Percentiles rank a stretch among this genome's conserved stretches.
phyloP scores from a whole-genome alignment of 139 green algal species.

The Picochlorum sp. region DNA sequence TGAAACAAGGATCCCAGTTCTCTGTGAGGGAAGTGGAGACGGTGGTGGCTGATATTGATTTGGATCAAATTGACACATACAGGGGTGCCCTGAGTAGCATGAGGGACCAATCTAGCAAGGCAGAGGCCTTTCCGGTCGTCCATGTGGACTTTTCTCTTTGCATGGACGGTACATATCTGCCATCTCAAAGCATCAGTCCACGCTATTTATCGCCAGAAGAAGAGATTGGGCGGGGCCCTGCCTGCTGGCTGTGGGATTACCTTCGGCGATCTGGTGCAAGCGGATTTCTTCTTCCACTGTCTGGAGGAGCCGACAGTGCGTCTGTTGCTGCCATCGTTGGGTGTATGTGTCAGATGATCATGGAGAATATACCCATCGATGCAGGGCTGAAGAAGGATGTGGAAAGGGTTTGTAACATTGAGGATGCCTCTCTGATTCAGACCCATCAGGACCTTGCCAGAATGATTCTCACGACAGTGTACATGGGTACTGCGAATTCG shows the following conservation, averaged over 20 bases:
- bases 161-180: neutral
- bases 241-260: conserved; percentile 99
- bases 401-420: conserved; percentile 43
- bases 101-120: conserved; percentile 62
- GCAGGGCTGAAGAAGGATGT: conserved; percentile 56
- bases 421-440: neutral
- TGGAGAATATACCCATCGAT: conserved; percentile 52
- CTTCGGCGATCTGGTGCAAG: conserved; percentile 56
- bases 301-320: conserved; percentile 72
- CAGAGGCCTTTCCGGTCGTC: conserved; percentile 31
- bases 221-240: conserved; percentile 90
- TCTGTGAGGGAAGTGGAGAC: conserved; percentile 70
- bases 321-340: conserved; percentile 85
- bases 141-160: conserved; percentile 38
- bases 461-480: conserved; percentile 80
- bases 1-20: conserved; percentile 74
- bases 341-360: conserved; percentile 88
- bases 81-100: conserved; percentile 48
- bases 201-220: conserved; percentile 55
- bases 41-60: conserved; percentile 79
- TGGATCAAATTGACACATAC: conserved; percentile 80
- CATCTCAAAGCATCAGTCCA: conserved; percentile 16
- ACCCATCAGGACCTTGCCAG: conserved; percentile 62
- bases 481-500: conserved; percentile 92
- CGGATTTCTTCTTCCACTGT: conserved; percentile 90